Evolutionary conservation across 2,329 filamentous ascomycete species (phyloP).

Genomic region (Endoconidiophora polonica): DNA sequence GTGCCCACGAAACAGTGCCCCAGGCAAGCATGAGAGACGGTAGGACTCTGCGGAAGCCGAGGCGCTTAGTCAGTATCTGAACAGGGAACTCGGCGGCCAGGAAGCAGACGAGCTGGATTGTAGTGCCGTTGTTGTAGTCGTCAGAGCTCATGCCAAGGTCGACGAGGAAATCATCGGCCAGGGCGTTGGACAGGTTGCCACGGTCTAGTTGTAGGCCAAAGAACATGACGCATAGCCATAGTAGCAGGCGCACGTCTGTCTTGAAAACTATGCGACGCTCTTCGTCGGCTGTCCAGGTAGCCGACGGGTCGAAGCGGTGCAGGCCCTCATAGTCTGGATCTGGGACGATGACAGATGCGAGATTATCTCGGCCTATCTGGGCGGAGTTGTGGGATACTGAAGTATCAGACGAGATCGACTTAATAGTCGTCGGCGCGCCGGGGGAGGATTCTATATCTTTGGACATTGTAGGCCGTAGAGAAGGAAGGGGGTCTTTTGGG

Average conservation of each 20-base stretch:
- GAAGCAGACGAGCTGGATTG: conserved; percentile 38
- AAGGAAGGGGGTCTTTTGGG: not conserved
- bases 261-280: conserved; percentile 35
- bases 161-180: conserved; percentile 43
- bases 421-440: not conserved
- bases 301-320: conserved; percentile 25
- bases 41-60: conserved; percentile 39
- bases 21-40: conserved; percentile 33
- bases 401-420: not conserved
- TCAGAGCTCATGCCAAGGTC: conserved; percentile 32
- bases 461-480: not conserved
- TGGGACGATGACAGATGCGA: conserved; percentile 16
- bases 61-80: conserved; percentile 38
- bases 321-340: conserved; percentile 24
- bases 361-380: conserved; percentile 2
- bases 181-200: conserved; percentile 44
- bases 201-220: conserved; percentile 48
- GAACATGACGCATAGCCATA: conserved; percentile 34
- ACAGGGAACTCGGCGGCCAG: conserved; percentile 40
- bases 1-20: conserved; percentile 27
- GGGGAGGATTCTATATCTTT: conserved; percentile 9
- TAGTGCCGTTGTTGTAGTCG: conserved; percentile 42
- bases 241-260: conserved; percentile 25
- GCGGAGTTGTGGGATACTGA: conserved; percentile 5
- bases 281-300: conserved; percentile 37